Evolutionary conservation across 495 filamentous ascomycete genomes (phyloP), one percentile per base, ranked within the genome.

Genomic region (Tuber melanosporum): DNA sequence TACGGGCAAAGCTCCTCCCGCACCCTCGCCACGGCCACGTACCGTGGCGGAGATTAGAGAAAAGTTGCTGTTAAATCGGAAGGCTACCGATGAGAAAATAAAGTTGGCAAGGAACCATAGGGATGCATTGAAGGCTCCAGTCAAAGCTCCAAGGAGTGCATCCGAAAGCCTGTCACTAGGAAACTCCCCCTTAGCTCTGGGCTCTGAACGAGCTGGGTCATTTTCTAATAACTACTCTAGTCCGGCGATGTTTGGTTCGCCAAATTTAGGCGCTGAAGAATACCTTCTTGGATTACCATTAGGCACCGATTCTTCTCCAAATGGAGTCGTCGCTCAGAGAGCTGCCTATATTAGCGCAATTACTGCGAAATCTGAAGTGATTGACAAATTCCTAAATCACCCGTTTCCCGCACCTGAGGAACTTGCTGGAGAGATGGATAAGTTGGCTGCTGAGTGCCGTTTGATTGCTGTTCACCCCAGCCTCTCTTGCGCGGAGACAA

Each of bases 211-310:
- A 36, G 57, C 26, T 36, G 57, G 26, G 26, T 1, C 57, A 19
- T 17, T 36, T 66, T 66, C 57, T 26, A 36, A 66, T 66, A 66
- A 7, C 32, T 66, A 66, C 57, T 66, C 3, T 17, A 14, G 32
- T 5, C 73, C 42, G 57, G 41, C 52, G 32, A 42, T 22, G 47
- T 82, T 82, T 66, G 72, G 74, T 4, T 26, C 74, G 12, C 80
- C 80, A 20, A 66, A 72, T 20, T 74, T 82, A 15, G 80, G 80
- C 26, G 39, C 49, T 2, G 76, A 72, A 32, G 80, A 82, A 74
- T 82, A 76, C 71, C 76, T 78, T 45, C 81, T 82, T 70, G 76
- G 76, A 22, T 75, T 82, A 41, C 80, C 80, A 26, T 73, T 82
- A 20, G 74, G 80, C 41, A 82, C 73, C 17, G 76, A 76, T 49